Evolutionary conservation across 169 alveolate genomes (phyloP), one percentile per base, ranked within the genome.

Genomic region (Eimeria necatrix): DNA sequence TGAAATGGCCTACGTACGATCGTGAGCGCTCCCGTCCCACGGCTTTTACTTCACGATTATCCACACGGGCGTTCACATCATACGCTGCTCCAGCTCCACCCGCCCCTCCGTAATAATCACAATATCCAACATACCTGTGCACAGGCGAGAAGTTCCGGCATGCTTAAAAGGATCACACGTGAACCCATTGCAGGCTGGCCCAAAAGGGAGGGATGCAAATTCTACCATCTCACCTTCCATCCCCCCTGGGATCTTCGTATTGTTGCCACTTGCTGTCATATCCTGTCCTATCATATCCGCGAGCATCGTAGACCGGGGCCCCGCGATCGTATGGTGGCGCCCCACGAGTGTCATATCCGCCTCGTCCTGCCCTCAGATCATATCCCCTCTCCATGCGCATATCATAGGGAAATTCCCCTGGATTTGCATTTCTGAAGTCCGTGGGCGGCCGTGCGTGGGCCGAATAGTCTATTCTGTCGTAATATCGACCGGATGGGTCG

Each of bases 361-460:
- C 92, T 49, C 92, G 92, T 18, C 81, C 22, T 9, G 80, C 64
- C 59, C 92, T 85, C 68, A 85, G 9, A 41, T 85, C 92, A 59
- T 85, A 85, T 4, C 92, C 92, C 41, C 92, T 85, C 26, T 85
- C 92, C 92, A 85, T 85, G n/a, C 92, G 80, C 92, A 85, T 85
- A n/a, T 85, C 92, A 41, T 85, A 85, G 41, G 92, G 49, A 60
- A 85, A 85, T 60, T 85, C 92, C 26, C 80, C 80, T 1, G 92
- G 92, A 56, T 85, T 85, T 24, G 92, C 81, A 16, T 9, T 53
- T 32, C 92, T 59, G 80, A 85, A 85, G 51, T 85, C 92, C 92
- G 60, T 46, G 14, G 92, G 92, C 8, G 78, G 92, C 18, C 92
- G 24, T 14, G 73, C 81, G n/a, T 85, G 92, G 3, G 92, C 92